Conservation (phyloP, 1,139 yeast species). For the Blastobotrys arbuscula region DNA sequence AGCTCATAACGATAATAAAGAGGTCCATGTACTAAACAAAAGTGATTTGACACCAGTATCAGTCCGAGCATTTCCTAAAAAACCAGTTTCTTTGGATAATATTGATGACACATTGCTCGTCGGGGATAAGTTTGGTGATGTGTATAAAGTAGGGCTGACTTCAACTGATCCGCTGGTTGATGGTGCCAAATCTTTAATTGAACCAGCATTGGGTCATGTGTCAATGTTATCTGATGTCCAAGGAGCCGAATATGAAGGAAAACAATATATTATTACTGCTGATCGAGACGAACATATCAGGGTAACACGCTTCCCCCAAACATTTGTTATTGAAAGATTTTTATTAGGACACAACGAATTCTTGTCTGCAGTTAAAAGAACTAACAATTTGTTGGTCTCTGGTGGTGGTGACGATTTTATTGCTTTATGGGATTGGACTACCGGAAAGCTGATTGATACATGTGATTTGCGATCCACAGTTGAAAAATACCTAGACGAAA, state of each 20-base stretch:
- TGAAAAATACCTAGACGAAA: conserved; percentile 19
- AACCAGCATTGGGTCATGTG: conserved; percentile 88
- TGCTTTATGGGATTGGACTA: conserved; percentile 74
- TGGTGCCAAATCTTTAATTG: conserved; percentile 41
- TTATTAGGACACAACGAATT: conserved; percentile 85
- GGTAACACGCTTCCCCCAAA: conserved; percentile 74
- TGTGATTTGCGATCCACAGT: conserved; percentile 43
- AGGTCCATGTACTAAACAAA: conserved; percentile 44
- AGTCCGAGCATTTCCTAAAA: conserved; percentile 77
- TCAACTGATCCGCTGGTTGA: conserved; percentile 21
- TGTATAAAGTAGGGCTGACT: conserved; percentile 47
- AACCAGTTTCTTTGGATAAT: conserved; percentile 75
- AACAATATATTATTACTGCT: conserved; percentile 63
- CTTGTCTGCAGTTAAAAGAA: conserved; percentile 54
- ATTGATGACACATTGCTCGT: conserved; percentile 53
- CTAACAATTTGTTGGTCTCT: conserved; percentile 50
- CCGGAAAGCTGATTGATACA: conserved; percentile 43
- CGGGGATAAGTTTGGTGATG: conserved; percentile 99
- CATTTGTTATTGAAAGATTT: conserved; percentile 74
- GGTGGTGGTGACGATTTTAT: conserved; percentile 88
- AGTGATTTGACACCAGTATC: conserved; percentile 46
- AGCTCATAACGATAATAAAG: conserved; percentile 79
- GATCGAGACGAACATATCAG: conserved; percentile 97
- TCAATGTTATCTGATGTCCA: conserved; percentile 84
- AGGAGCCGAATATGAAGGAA: conserved; percentile 38